Percentiles rank a stretch among this genome's conserved stretches.
phyloP scores from a whole-genome alignment of 371 early-diverging fungal genomes.

The Dentiscutata heterogama region DNA sequence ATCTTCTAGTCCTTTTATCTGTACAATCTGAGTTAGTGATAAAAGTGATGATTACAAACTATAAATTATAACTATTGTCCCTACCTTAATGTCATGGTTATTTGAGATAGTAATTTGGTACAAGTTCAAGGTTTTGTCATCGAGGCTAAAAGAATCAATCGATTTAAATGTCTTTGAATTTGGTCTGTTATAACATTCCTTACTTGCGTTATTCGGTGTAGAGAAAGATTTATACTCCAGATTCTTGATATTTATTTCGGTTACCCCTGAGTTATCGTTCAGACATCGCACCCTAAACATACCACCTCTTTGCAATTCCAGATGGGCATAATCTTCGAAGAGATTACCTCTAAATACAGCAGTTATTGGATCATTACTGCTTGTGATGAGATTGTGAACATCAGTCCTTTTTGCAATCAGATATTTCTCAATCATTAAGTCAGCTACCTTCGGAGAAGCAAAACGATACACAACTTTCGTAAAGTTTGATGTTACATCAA shows the following conservation, averaged over 20 bases:
- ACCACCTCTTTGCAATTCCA: not conserved
- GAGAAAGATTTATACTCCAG: not conserved
- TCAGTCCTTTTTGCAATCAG: not conserved
- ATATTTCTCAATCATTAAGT: conserved; percentile 8
- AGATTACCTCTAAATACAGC: conserved; percentile 26
- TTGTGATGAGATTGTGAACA: conserved; percentile 7
- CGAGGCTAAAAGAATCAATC: conserved; percentile 29
- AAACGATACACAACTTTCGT: conserved; percentile 20
- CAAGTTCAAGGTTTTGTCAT: conserved; percentile 13
- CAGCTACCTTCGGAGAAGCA: conserved; percentile 11
- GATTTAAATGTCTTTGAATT: conserved; percentile 28
- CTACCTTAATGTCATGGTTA: conserved; percentile 36
- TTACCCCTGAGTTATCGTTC: conserved; percentile 18
- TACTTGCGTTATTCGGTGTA: not conserved
- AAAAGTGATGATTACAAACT: conserved; percentile 1
- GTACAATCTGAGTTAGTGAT: conserved; percentile 33
- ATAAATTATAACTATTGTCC: conserved; percentile 7
- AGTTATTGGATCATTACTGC: conserved; percentile 8
- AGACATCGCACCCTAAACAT: conserved; percentile 20
- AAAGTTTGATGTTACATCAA: conserved; percentile 22
- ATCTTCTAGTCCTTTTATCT: conserved; percentile 15
- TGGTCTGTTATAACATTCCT: conserved; percentile 33
- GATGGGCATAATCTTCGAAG: conserved; percentile 27
- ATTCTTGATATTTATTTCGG: conserved; percentile 14
- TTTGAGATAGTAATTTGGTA: conserved; percentile 37